phyloP scores from a whole-genome alignment of 371 early-diverging fungal species.

The Mortierella sp. region DNA sequence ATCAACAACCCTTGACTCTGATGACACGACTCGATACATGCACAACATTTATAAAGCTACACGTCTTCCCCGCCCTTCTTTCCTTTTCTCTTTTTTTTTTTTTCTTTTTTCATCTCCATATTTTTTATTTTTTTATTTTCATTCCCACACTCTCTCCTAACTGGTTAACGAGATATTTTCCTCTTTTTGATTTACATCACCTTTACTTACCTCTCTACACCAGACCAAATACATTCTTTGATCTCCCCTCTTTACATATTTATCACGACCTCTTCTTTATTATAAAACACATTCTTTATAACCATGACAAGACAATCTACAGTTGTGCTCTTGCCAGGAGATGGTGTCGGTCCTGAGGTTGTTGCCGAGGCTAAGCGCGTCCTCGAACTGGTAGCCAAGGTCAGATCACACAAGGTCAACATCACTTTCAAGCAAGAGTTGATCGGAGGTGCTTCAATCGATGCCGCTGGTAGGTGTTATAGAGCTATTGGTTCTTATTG shows the following conservation, averaged over 20 bases:
- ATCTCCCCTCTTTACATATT: not conserved
- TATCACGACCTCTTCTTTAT: not conserved
- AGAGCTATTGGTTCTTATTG: too few relatives aligned
- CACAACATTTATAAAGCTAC: not conserved
- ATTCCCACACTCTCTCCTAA: constrained; percentile 10
- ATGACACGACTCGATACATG: constrained; percentile 1
- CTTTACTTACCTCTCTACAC: not conserved
- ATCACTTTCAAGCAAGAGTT: constrained; percentile 84
- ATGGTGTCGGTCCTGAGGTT: constrained; percentile 97
- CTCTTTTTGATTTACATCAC: constrained; percentile 25
- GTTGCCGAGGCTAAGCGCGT: constrained; percentile 91
- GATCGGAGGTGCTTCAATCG: constrained; percentile 95
- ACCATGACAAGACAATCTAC: constrained; percentile 39
- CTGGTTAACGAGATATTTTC: not conserved
- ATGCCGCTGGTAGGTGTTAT: constrained; percentile 77
- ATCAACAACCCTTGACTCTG: not conserved
- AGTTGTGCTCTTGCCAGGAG: constrained; percentile 92
- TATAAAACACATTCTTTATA: not conserved
- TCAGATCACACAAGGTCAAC: constrained; percentile 69
- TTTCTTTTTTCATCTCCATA: constrained; percentile 1
- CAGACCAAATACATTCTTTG: constrained; percentile 1
- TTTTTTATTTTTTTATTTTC: too few relatives aligned
- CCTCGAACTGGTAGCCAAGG: constrained; percentile 79
- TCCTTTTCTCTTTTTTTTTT: constrained; percentile 12
- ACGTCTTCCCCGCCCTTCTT: not conserved